These are phyloP conservation scores for Taxawa tesnikishii DNA, from an alignment of 2,329 filamentous ascomycete species.

Conservation along the genomic window DNA sequence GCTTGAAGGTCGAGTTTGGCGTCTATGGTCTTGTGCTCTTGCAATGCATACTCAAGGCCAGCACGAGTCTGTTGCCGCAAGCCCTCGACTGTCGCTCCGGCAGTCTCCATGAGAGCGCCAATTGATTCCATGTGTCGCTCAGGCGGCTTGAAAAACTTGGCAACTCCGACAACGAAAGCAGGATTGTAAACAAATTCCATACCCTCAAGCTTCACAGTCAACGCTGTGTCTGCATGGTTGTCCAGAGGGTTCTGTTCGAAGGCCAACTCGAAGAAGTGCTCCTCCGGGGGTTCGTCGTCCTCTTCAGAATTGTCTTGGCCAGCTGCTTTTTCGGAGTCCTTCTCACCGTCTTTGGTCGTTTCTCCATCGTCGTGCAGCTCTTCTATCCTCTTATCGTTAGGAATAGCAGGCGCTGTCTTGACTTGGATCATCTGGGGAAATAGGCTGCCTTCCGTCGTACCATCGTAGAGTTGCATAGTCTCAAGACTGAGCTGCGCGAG, in stretches of 20 bases:
- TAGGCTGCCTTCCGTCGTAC: slow-evolving; percentile 79
- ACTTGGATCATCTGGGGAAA: slow-evolving; percentile 93
- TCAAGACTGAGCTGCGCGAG: slow-evolving; percentile 82
- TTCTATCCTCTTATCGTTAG: slow-evolving; percentile 35
- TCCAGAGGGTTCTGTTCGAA: slow-evolving; percentile 94
- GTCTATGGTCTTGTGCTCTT: slow-evolving; percentile 97
- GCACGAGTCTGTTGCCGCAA: slow-evolving; percentile 90
- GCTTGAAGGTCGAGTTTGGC: slow-evolving; percentile 91
- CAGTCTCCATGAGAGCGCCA: slow-evolving; percentile 85
- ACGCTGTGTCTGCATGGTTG: slow-evolving; percentile 76
- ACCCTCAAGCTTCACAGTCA: slow-evolving; percentile 85
- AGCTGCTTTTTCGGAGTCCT: slow-evolving; percentile 22
- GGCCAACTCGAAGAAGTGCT: slow-evolving; percentile 84
- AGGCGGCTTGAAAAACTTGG: slow-evolving; percentile 91
- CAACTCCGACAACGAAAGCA: slow-evolving; percentile 78
- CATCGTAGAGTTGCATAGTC: slow-evolving; percentile 87
- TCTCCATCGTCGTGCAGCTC: slow-evolving; percentile 37
- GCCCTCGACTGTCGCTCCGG: slow-evolving; percentile 89
- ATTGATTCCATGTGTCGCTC: slow-evolving; percentile 99
- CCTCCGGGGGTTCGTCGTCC: slow-evolving; percentile 38
- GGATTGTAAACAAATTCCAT: slow-evolving; percentile 98
- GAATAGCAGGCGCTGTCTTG: slow-evolving; percentile 63
- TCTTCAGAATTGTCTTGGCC: slow-evolving; percentile 24
- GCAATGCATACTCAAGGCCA: slow-evolving; percentile 86
- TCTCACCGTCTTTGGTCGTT: slow-evolving; percentile 25